A percentile compares a stretch with the other conserved stretches of the same genome.
Conservation (phyloP, 2,329 filamentous ascomycete genomes). For the Penicillium hordei region DNA sequence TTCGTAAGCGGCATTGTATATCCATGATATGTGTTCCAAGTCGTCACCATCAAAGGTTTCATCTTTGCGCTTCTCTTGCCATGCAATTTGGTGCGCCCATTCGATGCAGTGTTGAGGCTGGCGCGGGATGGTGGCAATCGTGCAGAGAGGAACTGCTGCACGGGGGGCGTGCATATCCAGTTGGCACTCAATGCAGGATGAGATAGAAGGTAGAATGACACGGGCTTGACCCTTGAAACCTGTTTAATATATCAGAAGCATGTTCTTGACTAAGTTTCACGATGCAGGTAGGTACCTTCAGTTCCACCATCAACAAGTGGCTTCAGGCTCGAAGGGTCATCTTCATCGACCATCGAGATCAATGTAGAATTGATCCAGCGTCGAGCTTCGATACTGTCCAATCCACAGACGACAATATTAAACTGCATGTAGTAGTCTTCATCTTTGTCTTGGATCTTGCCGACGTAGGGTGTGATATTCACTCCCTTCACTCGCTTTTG, state of each 20-base stretch:
- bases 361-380: conserved; percentile 97
- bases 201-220: conserved; percentile 87
- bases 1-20: conserved; percentile 78
- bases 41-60: conserved; percentile 91
- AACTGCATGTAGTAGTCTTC: conserved; percentile 97
- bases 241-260: conserved; percentile 33
- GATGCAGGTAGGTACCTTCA: conserved; percentile 59
- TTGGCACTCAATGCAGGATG: conserved; percentile 96
- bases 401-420: conserved; percentile 85
- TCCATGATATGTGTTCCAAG: conserved; percentile 95
- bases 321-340: conserved; percentile 81
- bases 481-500: conserved; percentile 86
- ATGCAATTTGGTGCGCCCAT: conserved; percentile 98
- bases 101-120: conserved; percentile 98
- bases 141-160: conserved; percentile 94
- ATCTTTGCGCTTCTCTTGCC: conserved; percentile 83
- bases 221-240: conserved; percentile 96
- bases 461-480: conserved; percentile 89
- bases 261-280: not conserved
- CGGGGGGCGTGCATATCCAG: conserved; percentile 98
- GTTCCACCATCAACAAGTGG: conserved; percentile 95
- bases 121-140: conserved; percentile 90
- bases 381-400: conserved; percentile 96
- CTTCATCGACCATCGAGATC: conserved; percentile 82
- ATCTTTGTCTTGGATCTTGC: conserved; percentile 95